Percentiles rank a stretch among this genome's conserved stretches.
Evolutionary conservation across 2,329 filamentous ascomycete species (phyloP).

Genomic region (Exophiala aquamarina): DNA sequence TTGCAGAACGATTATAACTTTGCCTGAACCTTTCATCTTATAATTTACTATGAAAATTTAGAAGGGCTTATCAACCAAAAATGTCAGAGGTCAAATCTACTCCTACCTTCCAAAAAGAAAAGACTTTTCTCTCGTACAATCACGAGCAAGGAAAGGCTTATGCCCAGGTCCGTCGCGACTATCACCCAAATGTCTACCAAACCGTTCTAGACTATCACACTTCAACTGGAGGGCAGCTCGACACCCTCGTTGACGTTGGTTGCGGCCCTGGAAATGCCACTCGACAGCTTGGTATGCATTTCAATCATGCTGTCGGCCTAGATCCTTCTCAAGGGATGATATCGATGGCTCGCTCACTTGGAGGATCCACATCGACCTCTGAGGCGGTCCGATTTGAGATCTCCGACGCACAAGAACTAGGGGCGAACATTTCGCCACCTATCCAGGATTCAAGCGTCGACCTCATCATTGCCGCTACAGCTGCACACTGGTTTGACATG

Average conservation of each 20-base stretch:
- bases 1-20: no score
- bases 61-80: no score
- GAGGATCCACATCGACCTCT: constrained; percentile 15
- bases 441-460: constrained; percentile 43
- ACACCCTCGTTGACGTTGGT: constrained; percentile 54
- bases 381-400: constrained; percentile 44
- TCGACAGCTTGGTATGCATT: constrained; percentile 46
- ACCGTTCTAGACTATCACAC: constrained; percentile 49
- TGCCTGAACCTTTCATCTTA: no score
- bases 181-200: constrained; percentile 48
- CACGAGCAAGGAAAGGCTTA: constrained; percentile 47
- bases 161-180: constrained; percentile 43
- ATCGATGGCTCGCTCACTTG: constrained; percentile 40
- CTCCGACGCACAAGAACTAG: constrained; percentile 47
- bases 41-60: no score
- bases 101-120: constrained; percentile 4
- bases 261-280: constrained; percentile 57
- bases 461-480: constrained; percentile 49
- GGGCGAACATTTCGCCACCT: constrained; percentile 29
- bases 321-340: constrained; percentile 58
- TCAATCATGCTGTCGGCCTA: constrained; percentile 48
- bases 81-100: background rate
- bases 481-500: constrained; percentile 61
- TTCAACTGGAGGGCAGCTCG: constrained; percentile 45
- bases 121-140: constrained; percentile 49